A percentile compares a stretch with the other conserved stretches of the same genome.
Conservation (phyloP, 1,284 basidiomycete species). For the Marasmius fiardii region DNA sequence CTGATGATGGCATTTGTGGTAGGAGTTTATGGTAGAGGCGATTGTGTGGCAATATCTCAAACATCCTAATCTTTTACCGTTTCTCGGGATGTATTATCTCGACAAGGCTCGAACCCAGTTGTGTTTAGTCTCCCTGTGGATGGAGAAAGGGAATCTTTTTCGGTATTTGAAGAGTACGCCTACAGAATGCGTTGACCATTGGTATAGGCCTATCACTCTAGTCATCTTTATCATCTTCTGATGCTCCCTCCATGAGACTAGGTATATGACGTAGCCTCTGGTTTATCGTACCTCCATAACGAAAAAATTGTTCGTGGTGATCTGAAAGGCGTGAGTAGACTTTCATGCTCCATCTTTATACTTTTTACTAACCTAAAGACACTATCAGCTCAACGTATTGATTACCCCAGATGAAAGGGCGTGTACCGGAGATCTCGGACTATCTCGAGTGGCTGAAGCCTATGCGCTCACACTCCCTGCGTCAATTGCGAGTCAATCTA, state of each 20-base stretch:
- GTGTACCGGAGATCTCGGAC: constrained; percentile 33
- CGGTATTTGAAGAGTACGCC: background rate
- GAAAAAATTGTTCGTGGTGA: background rate
- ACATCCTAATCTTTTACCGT: constrained; percentile 2
- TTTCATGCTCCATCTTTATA: too few species aligned
- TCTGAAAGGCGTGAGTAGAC: background rate
- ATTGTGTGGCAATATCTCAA: constrained; percentile 1
- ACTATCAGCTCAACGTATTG: background rate
- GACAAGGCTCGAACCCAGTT: constrained; percentile 10
- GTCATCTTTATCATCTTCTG: background rate
- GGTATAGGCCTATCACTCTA: background rate
- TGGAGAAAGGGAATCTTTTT: background rate
- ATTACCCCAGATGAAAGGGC: constrained; percentile 27
- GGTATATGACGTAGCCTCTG: background rate
- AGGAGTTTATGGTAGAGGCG: background rate
- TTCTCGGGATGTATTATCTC: constrained; percentile 1
- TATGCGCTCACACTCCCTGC: background rate
- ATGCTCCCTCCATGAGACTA: background rate
- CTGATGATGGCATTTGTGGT: too few species aligned
- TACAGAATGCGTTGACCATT: background rate
- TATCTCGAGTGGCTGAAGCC: constrained; percentile 19
- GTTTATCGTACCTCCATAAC: background rate
- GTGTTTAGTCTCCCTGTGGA: constrained; percentile 7
- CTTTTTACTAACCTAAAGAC: background rate
- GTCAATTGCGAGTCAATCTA: background rate